phyloP scores from a whole-genome alignment of 192 early-diverging fungal genomes.

The Coemansia sp. region DNA sequence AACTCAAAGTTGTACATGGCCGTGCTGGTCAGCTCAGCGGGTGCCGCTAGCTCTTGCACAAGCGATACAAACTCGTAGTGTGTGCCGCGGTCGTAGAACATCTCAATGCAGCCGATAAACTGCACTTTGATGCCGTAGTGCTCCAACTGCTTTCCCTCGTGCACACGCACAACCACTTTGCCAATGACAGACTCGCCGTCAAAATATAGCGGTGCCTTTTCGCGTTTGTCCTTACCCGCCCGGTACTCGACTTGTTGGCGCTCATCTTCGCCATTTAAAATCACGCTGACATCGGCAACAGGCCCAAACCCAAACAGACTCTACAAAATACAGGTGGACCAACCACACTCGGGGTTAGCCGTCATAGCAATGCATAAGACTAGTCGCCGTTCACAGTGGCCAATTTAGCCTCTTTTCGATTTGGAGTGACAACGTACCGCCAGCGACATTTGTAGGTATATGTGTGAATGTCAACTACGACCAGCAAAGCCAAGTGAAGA shows the following conservation, averaged over 20 bases:
- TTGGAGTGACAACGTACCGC: conserved; percentile 35
- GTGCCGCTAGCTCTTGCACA: conserved; percentile 90
- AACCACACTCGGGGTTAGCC: neutral
- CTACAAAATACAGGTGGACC: conserved; percentile 15
- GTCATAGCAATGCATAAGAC: neutral
- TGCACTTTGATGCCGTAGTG: conserved; percentile 99
- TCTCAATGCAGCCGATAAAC: conserved; percentile 97
- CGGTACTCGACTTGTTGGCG: conserved; percentile 93
- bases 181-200: conserved; percentile 94
- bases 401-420: neutral
- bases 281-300: conserved; percentile 86
- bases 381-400: neutral
- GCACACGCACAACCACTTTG: conserved; percentile 64
- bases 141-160: conserved; percentile 93
- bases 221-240: conserved; percentile 88
- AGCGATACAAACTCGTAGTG: conserved; percentile 94
- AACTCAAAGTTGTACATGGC: conserved; percentile 94
- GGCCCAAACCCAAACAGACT: conserved; percentile 78
- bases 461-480: neutral
- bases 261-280: conserved; percentile 80
- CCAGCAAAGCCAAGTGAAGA: neutral
- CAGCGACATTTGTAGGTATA: conserved; percentile 33
- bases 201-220: conserved; percentile 92
- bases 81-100: conserved; percentile 94
- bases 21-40: conserved; percentile 84